These are phyloP conservation scores for Pisolithus microcarpus DNA, from an alignment of 768 basidiomycete genomes.

Conservation along the genomic window DNA sequence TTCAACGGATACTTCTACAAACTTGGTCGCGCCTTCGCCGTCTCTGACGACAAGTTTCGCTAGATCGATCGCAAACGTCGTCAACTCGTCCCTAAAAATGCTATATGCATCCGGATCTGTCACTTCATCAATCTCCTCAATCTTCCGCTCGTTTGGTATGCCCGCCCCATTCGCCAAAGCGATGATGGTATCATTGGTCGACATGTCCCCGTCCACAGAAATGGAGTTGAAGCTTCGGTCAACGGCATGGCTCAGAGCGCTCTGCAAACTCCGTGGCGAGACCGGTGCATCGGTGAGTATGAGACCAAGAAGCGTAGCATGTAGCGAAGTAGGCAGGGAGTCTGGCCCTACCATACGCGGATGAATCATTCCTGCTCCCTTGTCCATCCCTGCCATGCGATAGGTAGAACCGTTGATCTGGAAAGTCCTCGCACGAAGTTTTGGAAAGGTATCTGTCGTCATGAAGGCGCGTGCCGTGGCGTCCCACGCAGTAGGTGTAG, in stretches of 20 bases:
- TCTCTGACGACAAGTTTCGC: conserved; percentile 95
- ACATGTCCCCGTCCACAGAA: conserved; percentile 97
- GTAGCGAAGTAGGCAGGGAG: conserved; percentile 40
- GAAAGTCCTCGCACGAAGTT: conserved; percentile 78
- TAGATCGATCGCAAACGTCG: conserved; percentile 80
- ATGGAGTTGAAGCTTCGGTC: conserved; percentile 95
- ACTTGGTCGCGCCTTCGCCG: conserved; percentile 97
- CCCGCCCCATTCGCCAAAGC: conserved; percentile 89
- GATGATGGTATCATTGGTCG: conserved; percentile 92
- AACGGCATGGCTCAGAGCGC: conserved; percentile 84
- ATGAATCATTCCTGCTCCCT: conserved; percentile 99
- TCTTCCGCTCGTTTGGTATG: conserved; percentile 22
- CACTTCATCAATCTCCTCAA: conserved; percentile 62
- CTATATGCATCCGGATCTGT: conserved; percentile 54
- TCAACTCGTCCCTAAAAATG: conserved; percentile 74
- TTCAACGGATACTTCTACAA: conserved; percentile 88
- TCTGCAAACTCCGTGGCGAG: conserved; percentile 72
- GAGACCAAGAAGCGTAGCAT: conserved; percentile 92
- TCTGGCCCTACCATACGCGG: conserved; percentile 64
- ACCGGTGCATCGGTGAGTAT: conserved; percentile 90
- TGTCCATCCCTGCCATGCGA: conserved; percentile 92
- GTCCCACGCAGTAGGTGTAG: conserved; percentile 73
- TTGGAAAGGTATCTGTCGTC: conserved; percentile 99
- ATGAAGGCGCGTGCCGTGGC: conserved; percentile 87
- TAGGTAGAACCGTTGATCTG: conserved; percentile 62